Evolutionary conservation across 1,139 yeast genomes (phyloP).

Genomic region (Zygoascus hellenicus): DNA sequence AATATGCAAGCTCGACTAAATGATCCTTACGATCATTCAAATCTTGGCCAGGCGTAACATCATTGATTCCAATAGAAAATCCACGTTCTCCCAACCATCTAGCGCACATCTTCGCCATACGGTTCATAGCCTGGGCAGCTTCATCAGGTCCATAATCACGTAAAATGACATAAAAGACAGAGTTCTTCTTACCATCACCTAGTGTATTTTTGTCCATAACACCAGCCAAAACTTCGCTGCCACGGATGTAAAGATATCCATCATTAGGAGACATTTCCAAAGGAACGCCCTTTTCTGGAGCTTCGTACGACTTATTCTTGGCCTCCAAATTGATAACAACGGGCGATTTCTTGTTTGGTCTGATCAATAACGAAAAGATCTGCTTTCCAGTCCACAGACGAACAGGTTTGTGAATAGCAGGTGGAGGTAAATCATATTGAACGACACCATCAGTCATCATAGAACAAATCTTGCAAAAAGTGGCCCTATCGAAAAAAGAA

Average conservation of each 20-base stretch:
- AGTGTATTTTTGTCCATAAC: slow-evolving; percentile 94
- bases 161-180: slow-evolving; percentile 89
- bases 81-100: slow-evolving; percentile 92
- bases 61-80: slow-evolving; percentile 94
- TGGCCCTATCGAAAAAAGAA: slow-evolving; percentile 82
- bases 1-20: slow-evolving; percentile 87
- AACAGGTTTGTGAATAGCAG: slow-evolving; percentile 84
- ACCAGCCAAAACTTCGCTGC: slow-evolving; percentile 84
- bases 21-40: slow-evolving; percentile 75
- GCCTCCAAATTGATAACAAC: slow-evolving; percentile 91
- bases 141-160: slow-evolving; percentile 94
- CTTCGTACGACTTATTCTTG: slow-evolving; percentile 78
- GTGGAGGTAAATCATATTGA: slow-evolving; percentile 93
- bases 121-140: slow-evolving; percentile 94
- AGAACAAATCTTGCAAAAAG: slow-evolving; percentile 72
- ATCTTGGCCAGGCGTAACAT: slow-evolving; percentile 88
- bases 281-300: slow-evolving; percentile 66
- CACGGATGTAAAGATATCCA: slow-evolving; percentile 85
- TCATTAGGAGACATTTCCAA: slow-evolving; percentile 97
- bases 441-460: slow-evolving; percentile 94
- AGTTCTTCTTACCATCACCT: slow-evolving; percentile 97
- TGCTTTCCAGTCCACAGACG: slow-evolving; percentile 97
- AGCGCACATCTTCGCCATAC: slow-evolving; percentile 98
- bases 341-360: slow-evolving; percentile 68
- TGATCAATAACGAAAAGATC: slow-evolving; percentile 78